A percentile compares a stretch with the other conserved stretches of the same genome.
These are phyloP conservation scores for Lecanicillium sp. DNA, from an alignment of 2,329 filamentous ascomycete genomes.

Conservation along the genomic window DNA sequence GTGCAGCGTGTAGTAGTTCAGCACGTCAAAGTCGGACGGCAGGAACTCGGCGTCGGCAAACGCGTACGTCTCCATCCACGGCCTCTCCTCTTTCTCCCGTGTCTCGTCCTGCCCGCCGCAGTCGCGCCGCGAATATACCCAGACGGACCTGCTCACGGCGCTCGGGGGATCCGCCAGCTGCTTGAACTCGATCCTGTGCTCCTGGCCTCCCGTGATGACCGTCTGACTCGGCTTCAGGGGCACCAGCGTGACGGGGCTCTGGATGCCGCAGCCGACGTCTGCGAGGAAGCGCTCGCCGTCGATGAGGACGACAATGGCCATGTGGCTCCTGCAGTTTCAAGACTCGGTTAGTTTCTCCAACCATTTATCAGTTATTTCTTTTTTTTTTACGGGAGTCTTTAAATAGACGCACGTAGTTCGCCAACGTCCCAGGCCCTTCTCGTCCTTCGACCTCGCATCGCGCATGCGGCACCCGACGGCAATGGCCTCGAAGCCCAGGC, in stretches of 20 bases:
- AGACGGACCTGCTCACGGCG: neutral
- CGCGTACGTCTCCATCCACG: slow-evolving; percentile 5
- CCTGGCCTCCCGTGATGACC: neutral
- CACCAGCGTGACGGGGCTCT: neutral
- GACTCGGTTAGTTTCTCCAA: neutral
- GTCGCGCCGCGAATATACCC: slow-evolving; percentile 5
- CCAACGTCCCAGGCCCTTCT: neutral
- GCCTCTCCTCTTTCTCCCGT: too few species aligned
- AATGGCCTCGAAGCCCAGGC: slow-evolving; percentile 4
- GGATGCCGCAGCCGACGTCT: slow-evolving; percentile 1
- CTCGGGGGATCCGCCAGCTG: neutral
- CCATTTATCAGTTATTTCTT: too few species aligned
- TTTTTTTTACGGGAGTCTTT: too few species aligned
- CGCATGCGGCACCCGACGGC: slow-evolving; percentile 3
- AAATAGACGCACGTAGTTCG: neutral
- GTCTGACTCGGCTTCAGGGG: neutral
- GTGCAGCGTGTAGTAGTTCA: slow-evolving; percentile 10
- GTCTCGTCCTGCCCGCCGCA: too few species aligned
- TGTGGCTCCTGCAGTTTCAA: neutral
- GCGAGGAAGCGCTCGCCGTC: neutral
- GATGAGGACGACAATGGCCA: slow-evolving; percentile 5
- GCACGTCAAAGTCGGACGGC: slow-evolving; percentile 1
- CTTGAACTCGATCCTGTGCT: neutral
- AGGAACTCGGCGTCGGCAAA: slow-evolving; percentile 9
- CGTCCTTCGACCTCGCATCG: neutral